These are phyloP conservation scores for Halophytophthora batemanensis DNA, from an alignment of 352 stramenopile species.

Conservation along the genomic window DNA sequence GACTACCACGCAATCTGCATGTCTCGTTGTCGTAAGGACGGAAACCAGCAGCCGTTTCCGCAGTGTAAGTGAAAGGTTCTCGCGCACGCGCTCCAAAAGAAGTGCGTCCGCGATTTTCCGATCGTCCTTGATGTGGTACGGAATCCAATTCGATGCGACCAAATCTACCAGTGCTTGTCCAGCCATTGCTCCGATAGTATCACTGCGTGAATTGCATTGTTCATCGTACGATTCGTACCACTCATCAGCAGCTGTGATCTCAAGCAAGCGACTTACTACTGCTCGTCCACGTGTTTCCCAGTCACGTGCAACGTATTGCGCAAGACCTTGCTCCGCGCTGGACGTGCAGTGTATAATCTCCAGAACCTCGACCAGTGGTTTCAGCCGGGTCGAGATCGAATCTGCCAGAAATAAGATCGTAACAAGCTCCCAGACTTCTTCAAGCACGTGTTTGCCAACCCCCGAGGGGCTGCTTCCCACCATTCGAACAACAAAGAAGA, in stretches of 20 bases:
- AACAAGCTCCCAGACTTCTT: slow-evolving; percentile 10
- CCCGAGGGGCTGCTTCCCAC: neutral
- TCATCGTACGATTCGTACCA: neutral
- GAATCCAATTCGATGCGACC: slow-evolving; percentile 3
- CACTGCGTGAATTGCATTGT: neutral
- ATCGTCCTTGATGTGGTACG: slow-evolving; percentile 2
- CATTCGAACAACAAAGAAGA: slow-evolving; percentile 9
- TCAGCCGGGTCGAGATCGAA: neutral
- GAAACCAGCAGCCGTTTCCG: no score
- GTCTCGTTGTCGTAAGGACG: no score
- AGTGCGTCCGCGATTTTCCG: slow-evolving; percentile 1
- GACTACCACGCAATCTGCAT: no score
- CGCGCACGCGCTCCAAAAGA: neutral
- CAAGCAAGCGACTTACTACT: slow-evolving; percentile 6
- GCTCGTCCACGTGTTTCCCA: slow-evolving; percentile 8
- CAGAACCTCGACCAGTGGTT: neutral
- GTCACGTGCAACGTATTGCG: neutral
- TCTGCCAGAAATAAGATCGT: slow-evolving; percentile 2
- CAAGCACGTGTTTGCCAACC: neutral
- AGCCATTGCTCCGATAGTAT: slow-evolving; percentile 1
- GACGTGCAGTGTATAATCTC: slow-evolving; percentile 3
- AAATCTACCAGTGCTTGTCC: neutral
- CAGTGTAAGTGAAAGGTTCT: no score
- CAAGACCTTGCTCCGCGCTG: neutral
- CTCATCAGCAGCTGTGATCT: neutral